Conservation (phyloP, 2,329 filamentous ascomycete species). For the Penicillium sp. region DNA sequence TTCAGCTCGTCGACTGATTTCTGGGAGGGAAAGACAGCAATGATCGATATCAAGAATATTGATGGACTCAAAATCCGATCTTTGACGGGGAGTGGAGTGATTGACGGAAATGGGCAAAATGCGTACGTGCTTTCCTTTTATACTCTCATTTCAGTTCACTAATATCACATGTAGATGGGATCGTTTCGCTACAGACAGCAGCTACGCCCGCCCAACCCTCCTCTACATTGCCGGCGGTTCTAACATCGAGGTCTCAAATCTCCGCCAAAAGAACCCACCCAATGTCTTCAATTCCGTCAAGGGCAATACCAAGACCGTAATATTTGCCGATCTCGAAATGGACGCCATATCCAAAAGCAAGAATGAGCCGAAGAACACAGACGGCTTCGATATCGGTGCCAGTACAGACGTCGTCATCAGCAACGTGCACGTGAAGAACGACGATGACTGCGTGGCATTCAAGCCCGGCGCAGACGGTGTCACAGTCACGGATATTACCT, state of each 20-base stretch:
- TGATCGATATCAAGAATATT: constrained; percentile 42
- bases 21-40: constrained; percentile 44
- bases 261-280: constrained; percentile 45
- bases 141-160: background rate
- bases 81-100: constrained; percentile 41
- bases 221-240: constrained; percentile 42
- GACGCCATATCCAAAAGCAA: constrained; percentile 40
- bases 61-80: constrained; percentile 43
- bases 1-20: constrained; percentile 40
- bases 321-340: constrained; percentile 40
- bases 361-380: constrained; percentile 44
- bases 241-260: constrained; percentile 39
- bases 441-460: constrained; percentile 49
- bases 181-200: constrained; percentile 39
- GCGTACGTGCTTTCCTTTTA: constrained; percentile 21
- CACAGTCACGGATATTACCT: constrained; percentile 43
- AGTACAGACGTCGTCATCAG: constrained; percentile 40
- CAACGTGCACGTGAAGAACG: constrained; percentile 40
- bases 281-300: constrained; percentile 47
- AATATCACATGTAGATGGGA: constrained; percentile 32
- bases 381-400: constrained; percentile 46
- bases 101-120: constrained; percentile 50
- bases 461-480: constrained; percentile 44
- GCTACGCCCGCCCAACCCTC: constrained; percentile 43
- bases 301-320: constrained; percentile 36